phyloP scores from a whole-genome alignment of 805 yeast species.

The Henningerozyma blattae region DNA sequence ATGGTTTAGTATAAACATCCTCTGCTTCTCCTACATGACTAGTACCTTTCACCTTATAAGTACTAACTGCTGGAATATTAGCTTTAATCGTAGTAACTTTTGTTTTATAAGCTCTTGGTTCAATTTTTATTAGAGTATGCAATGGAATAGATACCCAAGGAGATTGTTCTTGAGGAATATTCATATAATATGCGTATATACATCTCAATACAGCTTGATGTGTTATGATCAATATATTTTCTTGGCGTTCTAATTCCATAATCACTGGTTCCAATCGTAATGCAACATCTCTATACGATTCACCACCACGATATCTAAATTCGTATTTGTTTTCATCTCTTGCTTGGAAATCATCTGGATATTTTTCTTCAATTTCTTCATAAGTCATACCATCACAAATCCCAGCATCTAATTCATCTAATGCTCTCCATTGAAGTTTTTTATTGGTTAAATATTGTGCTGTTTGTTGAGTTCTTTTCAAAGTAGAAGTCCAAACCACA shows the following conservation, averaged over 20 bases:
- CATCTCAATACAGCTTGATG: slow-evolving; percentile 97
- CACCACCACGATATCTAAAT: slow-evolving; percentile 95
- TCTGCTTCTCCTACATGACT: slow-evolving; percentile 31
- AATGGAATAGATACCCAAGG: slow-evolving; percentile 99
- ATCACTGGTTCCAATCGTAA: slow-evolving; percentile 92
- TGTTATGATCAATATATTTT: slow-evolving; percentile 86
- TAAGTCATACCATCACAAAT: slow-evolving; percentile 96
- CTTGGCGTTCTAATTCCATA: slow-evolving; percentile 97
- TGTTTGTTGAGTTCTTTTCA: slow-evolving; percentile 85
- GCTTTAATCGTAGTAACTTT: slow-evolving; percentile 84
- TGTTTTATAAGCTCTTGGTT: slow-evolving; percentile 90
- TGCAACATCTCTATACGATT: slow-evolving; percentile 90
- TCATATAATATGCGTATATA: slow-evolving; percentile 95
- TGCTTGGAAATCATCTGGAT: slow-evolving; percentile 92
- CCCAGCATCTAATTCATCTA: slow-evolving; percentile 95
- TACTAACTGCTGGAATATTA: slow-evolving; percentile 93
- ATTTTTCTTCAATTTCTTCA: slow-evolving; percentile 73
- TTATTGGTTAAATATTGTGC: slow-evolving; percentile 72
- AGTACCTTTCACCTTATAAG: slow-evolving; percentile 92
- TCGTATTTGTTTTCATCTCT: slow-evolving; percentile 94
- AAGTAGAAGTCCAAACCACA: slow-evolving; percentile 93
- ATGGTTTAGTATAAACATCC: neutral
- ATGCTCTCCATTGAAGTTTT: slow-evolving; percentile 88
- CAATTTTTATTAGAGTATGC: slow-evolving; percentile 86
- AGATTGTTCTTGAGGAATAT: slow-evolving; percentile 91